phyloP scores from a whole-genome alignment of 1,284 basidiomycete species.

The Microbotryum silenes-acaulis region DNA sequence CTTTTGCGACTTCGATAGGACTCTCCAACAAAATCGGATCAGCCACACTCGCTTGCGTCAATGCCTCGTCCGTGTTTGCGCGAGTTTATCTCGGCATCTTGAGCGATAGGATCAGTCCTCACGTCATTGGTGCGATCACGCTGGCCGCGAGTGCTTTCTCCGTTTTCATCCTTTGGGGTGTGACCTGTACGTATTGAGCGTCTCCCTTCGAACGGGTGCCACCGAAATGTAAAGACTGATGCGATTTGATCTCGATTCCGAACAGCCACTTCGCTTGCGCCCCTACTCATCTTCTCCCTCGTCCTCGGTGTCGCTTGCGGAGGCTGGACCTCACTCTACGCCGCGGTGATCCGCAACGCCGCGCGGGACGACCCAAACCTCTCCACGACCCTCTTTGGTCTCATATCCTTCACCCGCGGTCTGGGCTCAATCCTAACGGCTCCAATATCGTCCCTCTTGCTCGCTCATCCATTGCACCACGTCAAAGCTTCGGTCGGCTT shows the following conservation, averaged over 20 bases:
- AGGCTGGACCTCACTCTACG: constrained; percentile 43
- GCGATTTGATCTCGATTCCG: too few species aligned
- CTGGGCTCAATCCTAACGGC: constrained; percentile 46
- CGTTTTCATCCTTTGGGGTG: constrained; percentile 45
- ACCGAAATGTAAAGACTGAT: background rate
- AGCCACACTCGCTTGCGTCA: constrained; percentile 17
- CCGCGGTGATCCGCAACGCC: constrained; percentile 39
- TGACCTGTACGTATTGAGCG: constrained; percentile 26
- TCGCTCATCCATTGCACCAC: constrained; percentile 6
- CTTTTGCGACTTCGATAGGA: constrained; percentile 14
- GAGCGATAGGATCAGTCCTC: constrained; percentile 42
- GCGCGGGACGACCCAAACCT: constrained; percentile 44
- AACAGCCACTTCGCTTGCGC: constrained; percentile 39
- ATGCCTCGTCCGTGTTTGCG: constrained; percentile 38
- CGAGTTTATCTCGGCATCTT: constrained; percentile 41
- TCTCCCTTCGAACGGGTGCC: background rate
- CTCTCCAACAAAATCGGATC: constrained; percentile 5
- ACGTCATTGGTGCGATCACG: constrained; percentile 39
- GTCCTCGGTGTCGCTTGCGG: constrained; percentile 42
- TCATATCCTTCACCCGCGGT: constrained; percentile 43
- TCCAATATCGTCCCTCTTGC: constrained; percentile 43
- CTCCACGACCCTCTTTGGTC: constrained; percentile 42
- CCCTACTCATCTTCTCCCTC: constrained; percentile 41
- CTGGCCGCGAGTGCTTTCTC: constrained; percentile 38
- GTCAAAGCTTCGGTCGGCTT: constrained; percentile 3